Conservation (phyloP, 257 asterid genomes). For the Jacaranda copaia region DNA sequence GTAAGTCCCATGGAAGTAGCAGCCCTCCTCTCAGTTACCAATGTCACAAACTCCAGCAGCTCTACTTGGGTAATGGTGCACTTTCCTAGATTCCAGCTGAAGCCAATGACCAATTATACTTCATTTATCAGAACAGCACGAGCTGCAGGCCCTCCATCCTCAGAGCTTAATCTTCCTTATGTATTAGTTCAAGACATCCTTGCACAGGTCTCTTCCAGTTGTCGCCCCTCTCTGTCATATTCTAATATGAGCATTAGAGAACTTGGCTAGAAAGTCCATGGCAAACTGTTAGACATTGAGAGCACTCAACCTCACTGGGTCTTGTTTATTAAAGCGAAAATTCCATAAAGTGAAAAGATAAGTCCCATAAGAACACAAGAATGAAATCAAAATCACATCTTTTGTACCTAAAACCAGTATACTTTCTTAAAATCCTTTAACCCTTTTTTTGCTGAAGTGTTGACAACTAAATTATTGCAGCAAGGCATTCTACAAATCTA, state of each 20-base stretch:
- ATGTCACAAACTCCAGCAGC: background rate
- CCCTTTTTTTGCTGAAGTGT: background rate
- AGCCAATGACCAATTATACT: background rate
- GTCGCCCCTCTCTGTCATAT: background rate
- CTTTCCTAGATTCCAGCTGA: background rate
- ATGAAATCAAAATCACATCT: background rate
- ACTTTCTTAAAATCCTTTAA: background rate
- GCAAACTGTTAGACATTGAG: background rate
- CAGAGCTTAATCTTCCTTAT: background rate
- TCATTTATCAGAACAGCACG: background rate
- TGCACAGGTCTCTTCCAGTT: background rate
- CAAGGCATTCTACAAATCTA: conserved; percentile 46
- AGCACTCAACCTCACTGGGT: background rate
- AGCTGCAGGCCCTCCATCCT: background rate
- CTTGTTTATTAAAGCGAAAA: background rate
- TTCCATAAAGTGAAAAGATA: background rate
- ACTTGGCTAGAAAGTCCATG: background rate
- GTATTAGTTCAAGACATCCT: background rate
- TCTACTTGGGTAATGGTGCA: background rate
- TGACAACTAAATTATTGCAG: background rate
- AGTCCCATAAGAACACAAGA: background rate
- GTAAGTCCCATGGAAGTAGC: background rate
- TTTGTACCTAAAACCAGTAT: background rate
- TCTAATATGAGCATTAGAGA: background rate
- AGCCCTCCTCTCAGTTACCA: too few relatives aligned